These are phyloP conservation scores for Cladosporium sp. DNA, from an alignment of 2,329 filamentous ascomycete genomes.

Conservation along the genomic window DNA sequence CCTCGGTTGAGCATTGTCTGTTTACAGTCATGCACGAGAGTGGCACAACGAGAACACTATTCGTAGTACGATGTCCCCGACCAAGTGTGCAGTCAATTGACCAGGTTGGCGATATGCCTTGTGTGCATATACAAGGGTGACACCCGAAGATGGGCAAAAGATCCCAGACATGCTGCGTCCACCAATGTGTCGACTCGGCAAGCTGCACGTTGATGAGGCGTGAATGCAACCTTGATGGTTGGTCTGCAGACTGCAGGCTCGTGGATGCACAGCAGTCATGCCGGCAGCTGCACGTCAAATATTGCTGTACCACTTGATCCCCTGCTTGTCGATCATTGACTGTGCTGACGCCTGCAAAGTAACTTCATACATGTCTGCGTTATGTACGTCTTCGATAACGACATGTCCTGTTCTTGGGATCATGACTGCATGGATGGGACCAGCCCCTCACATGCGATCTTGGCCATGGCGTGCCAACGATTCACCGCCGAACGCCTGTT, in stretches of 20 bases:
- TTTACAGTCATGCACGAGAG: not conserved
- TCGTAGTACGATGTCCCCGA: not conserved
- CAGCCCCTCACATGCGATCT: constrained; percentile 5
- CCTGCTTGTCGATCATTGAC: not conserved
- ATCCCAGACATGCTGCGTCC: not conserved
- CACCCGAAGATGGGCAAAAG: not conserved
- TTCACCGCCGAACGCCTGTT: too few species aligned
- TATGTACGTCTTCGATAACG: not conserved
- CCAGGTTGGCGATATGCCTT: too few species aligned
- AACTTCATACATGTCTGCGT: not conserved
- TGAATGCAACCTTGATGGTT: constrained; percentile 2
- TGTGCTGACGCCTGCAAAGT: too few species aligned
- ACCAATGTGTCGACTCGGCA: not conserved
- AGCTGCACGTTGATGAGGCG: constrained; percentile 1
- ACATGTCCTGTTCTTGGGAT: not conserved
- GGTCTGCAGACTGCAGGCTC: not conserved
- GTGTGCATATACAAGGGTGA: not conserved
- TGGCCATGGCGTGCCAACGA: not conserved
- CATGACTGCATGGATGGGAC: not conserved
- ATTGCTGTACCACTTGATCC: not conserved
- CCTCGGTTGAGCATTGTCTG: not conserved
- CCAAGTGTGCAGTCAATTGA: too few species aligned
- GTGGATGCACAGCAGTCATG: not conserved
- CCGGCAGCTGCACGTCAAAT: not conserved
- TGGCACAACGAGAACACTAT: not conserved